Conservation (phyloP, 2,329 filamentous ascomycete species). For the Penicillium capsulatum region DNA sequence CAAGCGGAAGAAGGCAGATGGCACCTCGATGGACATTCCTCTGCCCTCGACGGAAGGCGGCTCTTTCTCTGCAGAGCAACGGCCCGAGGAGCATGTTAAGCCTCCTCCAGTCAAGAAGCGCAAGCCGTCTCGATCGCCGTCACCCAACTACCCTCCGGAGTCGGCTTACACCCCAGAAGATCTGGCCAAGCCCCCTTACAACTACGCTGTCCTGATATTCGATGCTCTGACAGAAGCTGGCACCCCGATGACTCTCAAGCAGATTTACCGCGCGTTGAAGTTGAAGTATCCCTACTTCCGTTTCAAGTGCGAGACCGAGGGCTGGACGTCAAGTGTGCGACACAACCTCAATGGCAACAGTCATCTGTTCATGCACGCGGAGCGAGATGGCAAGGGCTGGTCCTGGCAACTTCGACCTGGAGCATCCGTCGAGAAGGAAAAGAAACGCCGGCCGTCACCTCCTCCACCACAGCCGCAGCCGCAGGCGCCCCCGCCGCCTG, state of each 20-base stretch:
- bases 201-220: conserved; percentile 62
- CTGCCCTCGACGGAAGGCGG: conserved; percentile 43
- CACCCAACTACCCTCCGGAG: conserved; percentile 57
- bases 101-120: conserved; percentile 46
- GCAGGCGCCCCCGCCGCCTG: conserved; percentile 24
- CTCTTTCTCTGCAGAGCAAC: conserved; percentile 35
- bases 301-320: conserved; percentile 60
- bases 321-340: conserved; percentile 64
- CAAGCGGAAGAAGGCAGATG: conserved; percentile 45
- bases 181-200: conserved; percentile 57
- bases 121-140: conserved; percentile 56
- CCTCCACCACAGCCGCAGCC: conserved; percentile 34
- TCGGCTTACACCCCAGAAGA: conserved; percentile 60
- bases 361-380: conserved; percentile 57
- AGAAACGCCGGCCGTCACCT: conserved; percentile 48
- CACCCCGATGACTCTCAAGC: conserved; percentile 59
- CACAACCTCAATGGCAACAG: conserved; percentile 59
- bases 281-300: conserved; percentile 58
- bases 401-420: conserved; percentile 59
- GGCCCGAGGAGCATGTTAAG: conserved; percentile 42
- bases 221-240: conserved; percentile 57
- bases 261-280: conserved; percentile 62
- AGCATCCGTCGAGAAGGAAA: conserved; percentile 57
- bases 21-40: conserved; percentile 39
- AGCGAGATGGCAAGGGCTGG: conserved; percentile 60